Percentiles rank a stretch among this genome's conserved stretches.
Evolutionary conservation across 768 basidiomycete species (phyloP).

Genomic region (Crassisporium funariophilum): DNA sequence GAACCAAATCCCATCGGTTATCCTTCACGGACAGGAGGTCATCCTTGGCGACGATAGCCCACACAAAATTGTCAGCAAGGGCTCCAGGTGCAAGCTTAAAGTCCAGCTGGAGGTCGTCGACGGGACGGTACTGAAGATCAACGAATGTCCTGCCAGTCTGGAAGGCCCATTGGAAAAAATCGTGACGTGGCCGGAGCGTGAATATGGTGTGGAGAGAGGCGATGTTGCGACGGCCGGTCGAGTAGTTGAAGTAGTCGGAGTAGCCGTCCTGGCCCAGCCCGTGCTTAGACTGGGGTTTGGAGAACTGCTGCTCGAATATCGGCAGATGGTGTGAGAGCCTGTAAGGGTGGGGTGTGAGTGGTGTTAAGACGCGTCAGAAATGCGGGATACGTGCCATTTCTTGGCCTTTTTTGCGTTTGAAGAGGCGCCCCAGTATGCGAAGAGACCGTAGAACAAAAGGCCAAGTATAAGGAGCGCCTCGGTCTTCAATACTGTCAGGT

Average conservation of each 20-base stretch:
- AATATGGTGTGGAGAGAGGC: slow-evolving; percentile 80
- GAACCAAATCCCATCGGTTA: slow-evolving; percentile 84
- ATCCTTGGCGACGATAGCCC: slow-evolving; percentile 81
- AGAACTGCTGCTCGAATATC: slow-evolving; percentile 74
- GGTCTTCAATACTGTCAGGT: slow-evolving; percentile 55
- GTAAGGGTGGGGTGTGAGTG: slow-evolving; percentile 16
- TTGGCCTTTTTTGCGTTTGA: slow-evolving; percentile 62
- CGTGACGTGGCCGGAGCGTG: slow-evolving; percentile 81
- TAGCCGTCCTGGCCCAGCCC: slow-evolving; percentile 69
- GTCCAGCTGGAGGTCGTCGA: slow-evolving; percentile 75
- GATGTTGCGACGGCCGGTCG: slow-evolving; percentile 81
- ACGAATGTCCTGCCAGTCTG: slow-evolving; percentile 65
- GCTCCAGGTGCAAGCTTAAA: slow-evolving; percentile 64
- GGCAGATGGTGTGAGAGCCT: slow-evolving; percentile 65
- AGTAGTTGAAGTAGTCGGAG: slow-evolving; percentile 82
- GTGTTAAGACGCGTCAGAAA: slow-evolving; percentile 11
- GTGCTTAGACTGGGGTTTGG: slow-evolving; percentile 53
- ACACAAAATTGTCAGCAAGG: slow-evolving; percentile 70
- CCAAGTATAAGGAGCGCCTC: slow-evolving; percentile 61
- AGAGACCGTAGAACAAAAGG: slow-evolving; percentile 55
- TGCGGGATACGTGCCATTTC: slow-evolving; percentile 56
- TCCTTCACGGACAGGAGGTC: slow-evolving; percentile 70
- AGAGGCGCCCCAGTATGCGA: slow-evolving; percentile 62
- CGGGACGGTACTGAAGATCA: slow-evolving; percentile 73
- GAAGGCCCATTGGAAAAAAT: slow-evolving; percentile 66